Percentiles rank a stretch among this genome's conserved stretches.
Conservation (phyloP, 179 eudicot genomes). For the Camellia oleifera region DNA sequence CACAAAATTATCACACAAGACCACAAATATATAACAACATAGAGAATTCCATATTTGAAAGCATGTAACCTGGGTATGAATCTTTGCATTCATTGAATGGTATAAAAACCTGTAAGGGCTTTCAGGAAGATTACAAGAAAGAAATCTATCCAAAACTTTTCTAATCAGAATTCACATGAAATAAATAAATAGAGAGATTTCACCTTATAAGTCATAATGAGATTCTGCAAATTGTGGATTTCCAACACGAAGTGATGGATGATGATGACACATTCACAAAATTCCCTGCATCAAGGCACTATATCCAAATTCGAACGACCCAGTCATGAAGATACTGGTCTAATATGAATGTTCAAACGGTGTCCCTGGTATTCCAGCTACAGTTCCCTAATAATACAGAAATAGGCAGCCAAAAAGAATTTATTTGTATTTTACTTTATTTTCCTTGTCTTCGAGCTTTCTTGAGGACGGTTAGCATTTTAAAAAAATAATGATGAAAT, state of each 20-base stretch:
- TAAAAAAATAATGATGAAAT: not conserved
- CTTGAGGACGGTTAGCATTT: not conserved
- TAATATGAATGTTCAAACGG: not conserved
- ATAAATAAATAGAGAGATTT: not conserved
- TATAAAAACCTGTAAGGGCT: not conserved
- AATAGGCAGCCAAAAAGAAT: not conserved
- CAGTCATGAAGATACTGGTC: not conserved
- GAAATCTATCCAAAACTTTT: not conserved
- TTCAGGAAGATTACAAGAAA: not conserved
- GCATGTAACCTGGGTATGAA: not conserved
- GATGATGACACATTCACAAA: not conserved
- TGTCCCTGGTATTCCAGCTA: not conserved
- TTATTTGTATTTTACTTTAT: not conserved
- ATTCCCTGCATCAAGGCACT: constrained; percentile 10
- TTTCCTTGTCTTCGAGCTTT: not conserved
- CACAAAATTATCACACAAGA: not conserved
- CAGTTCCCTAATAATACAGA: not conserved
- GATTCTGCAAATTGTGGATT: not conserved
- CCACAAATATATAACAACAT: not conserved
- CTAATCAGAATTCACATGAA: not conserved
- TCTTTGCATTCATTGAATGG: not conserved
- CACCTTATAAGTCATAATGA: constrained; percentile 7
- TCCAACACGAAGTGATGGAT: not conserved
- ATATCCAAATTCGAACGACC: not conserved
- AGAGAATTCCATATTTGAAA: not conserved